phyloP scores from a whole-genome alignment of 1,139 yeast species.

The Taphrina deformans region DNA sequence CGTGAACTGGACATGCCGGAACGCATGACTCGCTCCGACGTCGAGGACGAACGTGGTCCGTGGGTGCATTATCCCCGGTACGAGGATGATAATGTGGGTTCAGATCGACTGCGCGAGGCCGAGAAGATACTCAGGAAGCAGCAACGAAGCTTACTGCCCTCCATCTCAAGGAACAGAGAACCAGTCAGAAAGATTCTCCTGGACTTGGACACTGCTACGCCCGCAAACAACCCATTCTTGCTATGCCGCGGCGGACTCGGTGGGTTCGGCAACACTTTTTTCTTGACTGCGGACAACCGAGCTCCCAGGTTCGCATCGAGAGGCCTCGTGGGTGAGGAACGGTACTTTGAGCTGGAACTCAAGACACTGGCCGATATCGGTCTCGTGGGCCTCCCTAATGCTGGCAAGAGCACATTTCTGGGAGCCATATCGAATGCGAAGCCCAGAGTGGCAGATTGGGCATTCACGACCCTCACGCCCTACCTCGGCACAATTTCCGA shows the following conservation, averaged over 20 bases:
- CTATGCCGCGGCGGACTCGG: slow-evolving; percentile 84
- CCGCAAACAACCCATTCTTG: slow-evolving; percentile 57
- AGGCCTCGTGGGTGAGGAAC: slow-evolving; percentile 71
- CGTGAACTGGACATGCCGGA: slow-evolving; percentile 58
- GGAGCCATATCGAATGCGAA: slow-evolving; percentile 87
- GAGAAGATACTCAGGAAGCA: slow-evolving; percentile 51
- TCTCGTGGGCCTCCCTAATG: slow-evolving; percentile 90
- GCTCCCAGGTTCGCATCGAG: slow-evolving; percentile 83
- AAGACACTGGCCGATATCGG: slow-evolving; percentile 90
- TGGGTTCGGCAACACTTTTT: slow-evolving; percentile 96
- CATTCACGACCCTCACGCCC: slow-evolving; percentile 89
- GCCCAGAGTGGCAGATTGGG: slow-evolving; percentile 96
- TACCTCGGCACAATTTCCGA: slow-evolving; percentile 64
- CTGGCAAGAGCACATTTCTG: slow-evolving; percentile 87
- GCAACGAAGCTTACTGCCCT: slow-evolving; percentile 59
- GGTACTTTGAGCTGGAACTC: slow-evolving; percentile 73
- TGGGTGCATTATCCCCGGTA: slow-evolving; percentile 33
- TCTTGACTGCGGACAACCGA: slow-evolving; percentile 74
- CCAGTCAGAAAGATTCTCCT: slow-evolving; percentile 66
- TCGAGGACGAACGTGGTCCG: slow-evolving; percentile 48
- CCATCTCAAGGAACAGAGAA: slow-evolving; percentile 54
- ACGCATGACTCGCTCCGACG: slow-evolving; percentile 66
- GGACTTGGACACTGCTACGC: slow-evolving; percentile 67
- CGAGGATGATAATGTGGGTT: slow-evolving; percentile 27
- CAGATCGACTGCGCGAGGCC: slow-evolving; percentile 20